Base-by-base conservation (phyloP, 1,284 basidiomycete genomes). In the Moesziomyces globuligerus region DNA sequence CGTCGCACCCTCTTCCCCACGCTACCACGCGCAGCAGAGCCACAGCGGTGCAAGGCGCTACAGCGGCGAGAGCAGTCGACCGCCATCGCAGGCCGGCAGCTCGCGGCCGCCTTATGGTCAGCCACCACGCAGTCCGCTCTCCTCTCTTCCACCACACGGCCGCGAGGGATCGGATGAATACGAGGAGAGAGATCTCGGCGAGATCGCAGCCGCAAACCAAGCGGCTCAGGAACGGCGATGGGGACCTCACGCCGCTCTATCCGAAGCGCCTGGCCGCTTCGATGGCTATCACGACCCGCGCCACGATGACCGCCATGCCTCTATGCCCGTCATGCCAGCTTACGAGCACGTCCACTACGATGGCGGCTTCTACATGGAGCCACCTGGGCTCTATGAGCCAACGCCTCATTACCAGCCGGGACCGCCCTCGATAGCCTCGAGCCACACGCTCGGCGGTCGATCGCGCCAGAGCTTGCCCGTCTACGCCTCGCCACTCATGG, bases 161-260 rank as follows among this genome's bases (percentile, higher is more conserved):
- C 57, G 37, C 1, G 47, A 43, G 1, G 55, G 61, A 21, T 67
- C 54, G 37, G 65, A 71, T 38, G 79, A 72, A 37, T 79, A 67
- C 59, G 66, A 59, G 36, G 65, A 65, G 47, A 70, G 67, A 43
- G 57, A 65, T 25, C 61, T 67, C 17, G 72, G 50, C 37, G 71
- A 66, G 44, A 69, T 53, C 29, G 58, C 69, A 26, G 59, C 59
- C 7, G 69, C 57, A 25, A 72, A 72, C 21, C 64, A 67, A 36
- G 69, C 64, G 7, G 64, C 61, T 5, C 68, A 71, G 41, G 68
- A 71, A 43, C 61, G 54, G 18, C 47, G 40, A 1, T 66, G 61
- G 68, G 68, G 61, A 18, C 57, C 61, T 9, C 61, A 66, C 26
- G 36, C 68, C 13, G 53, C 68, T 9, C 58, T 53, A 3, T 71